A percentile compares a stretch with the other conserved stretches of the same genome.
These are phyloP conservation scores for Jacaranda mimosifolia DNA, from an alignment of 257 asterid species.

Conservation along the genomic window DNA sequence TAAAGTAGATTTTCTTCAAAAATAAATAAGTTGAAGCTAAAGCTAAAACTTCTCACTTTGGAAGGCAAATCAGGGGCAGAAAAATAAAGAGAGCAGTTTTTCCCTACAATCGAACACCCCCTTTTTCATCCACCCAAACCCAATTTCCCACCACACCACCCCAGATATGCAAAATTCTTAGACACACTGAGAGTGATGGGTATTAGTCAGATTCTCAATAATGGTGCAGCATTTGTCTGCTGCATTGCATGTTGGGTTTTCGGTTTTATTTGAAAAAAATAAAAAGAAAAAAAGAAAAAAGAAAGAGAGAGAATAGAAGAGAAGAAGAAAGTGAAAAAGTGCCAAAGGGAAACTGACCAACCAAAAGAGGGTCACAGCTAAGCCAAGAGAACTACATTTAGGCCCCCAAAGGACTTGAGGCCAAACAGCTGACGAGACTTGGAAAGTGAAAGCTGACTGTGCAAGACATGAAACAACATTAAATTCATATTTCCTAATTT, in stretches of 20 bases:
- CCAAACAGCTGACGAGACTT: slow-evolving; percentile 40
- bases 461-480: slow-evolving; percentile 19
- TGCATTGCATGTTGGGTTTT: no score
- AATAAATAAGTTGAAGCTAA: no score
- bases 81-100: background rate
- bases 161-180: background rate
- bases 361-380: slow-evolving; percentile 45
- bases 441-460: slow-evolving; percentile 48
- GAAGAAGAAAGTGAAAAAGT: slow-evolving; percentile 32
- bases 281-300: background rate
- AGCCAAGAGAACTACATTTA: slow-evolving; percentile 24
- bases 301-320: background rate
- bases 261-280: no score
- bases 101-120: background rate
- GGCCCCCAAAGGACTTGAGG: slow-evolving; percentile 14
- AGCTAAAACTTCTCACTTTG: no score
- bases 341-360: slow-evolving; percentile 26
- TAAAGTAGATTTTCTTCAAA: no score
- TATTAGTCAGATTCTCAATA: background rate
- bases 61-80: no score
- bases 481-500: background rate
- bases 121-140: background rate
- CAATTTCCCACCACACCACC: background rate
- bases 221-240: background rate
- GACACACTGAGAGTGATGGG: slow-evolving; percentile 3